These are phyloP conservation scores for Kodamaea anthophila DNA, from an alignment of 1,139 yeast species.

Conservation along the genomic window DNA sequence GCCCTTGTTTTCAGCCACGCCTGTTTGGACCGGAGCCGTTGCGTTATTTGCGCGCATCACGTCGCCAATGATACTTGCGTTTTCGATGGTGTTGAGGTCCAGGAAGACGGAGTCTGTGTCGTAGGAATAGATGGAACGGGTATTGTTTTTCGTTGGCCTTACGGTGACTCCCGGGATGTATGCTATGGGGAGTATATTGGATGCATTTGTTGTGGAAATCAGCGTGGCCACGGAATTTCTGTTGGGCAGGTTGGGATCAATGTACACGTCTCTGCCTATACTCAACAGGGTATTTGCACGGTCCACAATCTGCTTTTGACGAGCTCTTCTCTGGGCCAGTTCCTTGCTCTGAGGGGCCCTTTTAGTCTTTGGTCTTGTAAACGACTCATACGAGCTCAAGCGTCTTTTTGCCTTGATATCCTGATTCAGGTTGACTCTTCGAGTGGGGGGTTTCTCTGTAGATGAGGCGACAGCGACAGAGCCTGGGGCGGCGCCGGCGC, in stretches of 20 bases:
- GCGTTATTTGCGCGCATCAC: slow-evolving; percentile 26
- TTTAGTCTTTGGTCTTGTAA: slow-evolving; percentile 32
- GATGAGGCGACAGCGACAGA: slow-evolving; percentile 4
- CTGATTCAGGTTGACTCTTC: slow-evolving; percentile 6
- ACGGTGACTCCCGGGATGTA: slow-evolving; percentile 90
- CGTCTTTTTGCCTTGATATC: slow-evolving; percentile 18
- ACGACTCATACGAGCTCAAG: slow-evolving; percentile 41
- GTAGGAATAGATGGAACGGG: slow-evolving; percentile 43
- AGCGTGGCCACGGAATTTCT: slow-evolving; percentile 53
- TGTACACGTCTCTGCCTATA: slow-evolving; percentile 14
- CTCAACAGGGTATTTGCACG: slow-evolving; percentile 10
- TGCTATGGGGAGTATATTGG: slow-evolving; percentile 88
- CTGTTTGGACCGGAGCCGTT: slow-evolving; percentile 5
- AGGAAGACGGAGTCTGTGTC: slow-evolving; percentile 48
- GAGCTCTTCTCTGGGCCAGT: slow-evolving; percentile 11
- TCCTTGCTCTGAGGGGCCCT: slow-evolving; percentile 10
- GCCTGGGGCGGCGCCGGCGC: slow-evolving; percentile 5
- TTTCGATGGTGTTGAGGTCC: slow-evolving; percentile 46
- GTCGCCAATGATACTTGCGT: slow-evolving; percentile 52
- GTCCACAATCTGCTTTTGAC: slow-evolving; percentile 13
- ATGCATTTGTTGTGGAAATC: slow-evolving; percentile 63
- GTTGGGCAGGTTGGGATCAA: slow-evolving; percentile 22
- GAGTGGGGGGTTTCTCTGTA: slow-evolving; percentile 8
- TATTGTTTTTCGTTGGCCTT: slow-evolving; percentile 44
- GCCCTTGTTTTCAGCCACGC: slow-evolving; percentile 5